Evolutionary conservation across 2,329 filamentous ascomycete genomes (phyloP).

Genomic region (Scedosporium boydii): DNA sequence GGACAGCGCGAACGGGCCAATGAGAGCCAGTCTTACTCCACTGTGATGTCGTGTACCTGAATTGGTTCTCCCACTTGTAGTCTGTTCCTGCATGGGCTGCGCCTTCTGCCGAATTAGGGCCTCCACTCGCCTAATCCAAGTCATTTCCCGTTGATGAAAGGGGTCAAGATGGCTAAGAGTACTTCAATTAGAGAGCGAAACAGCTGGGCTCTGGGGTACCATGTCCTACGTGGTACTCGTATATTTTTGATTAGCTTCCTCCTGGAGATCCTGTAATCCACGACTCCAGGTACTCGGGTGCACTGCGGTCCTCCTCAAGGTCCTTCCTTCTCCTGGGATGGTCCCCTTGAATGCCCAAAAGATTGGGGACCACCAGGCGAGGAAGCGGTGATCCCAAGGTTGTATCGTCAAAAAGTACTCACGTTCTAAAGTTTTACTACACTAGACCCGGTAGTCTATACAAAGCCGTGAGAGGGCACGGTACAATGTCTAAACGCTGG

Average conservation of each 20-base stretch:
- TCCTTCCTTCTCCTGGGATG: not conserved
- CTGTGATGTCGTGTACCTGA: not conserved
- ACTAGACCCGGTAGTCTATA: too few species aligned
- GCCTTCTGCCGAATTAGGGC: conserved; percentile 1
- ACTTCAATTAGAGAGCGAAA: not conserved
- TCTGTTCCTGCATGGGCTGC: conserved; percentile 1
- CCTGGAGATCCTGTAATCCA: not conserved
- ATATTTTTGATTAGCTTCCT: not conserved
- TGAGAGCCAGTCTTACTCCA: not conserved
- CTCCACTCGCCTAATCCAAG: not conserved
- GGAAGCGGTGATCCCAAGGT: not conserved
- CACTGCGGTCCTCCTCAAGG: not conserved
- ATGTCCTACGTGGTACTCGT: not conserved
- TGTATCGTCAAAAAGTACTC: not conserved
- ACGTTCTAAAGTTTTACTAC: too few species aligned
- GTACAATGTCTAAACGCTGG: too few species aligned
- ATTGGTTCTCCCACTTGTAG: not conserved
- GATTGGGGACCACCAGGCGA: not conserved
- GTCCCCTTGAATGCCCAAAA: not conserved
- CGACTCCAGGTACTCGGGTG: not conserved
- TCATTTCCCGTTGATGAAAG: conserved; percentile 3
- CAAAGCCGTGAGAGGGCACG: too few species aligned
- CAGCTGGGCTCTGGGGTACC: not conserved
- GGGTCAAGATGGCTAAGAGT: not conserved
- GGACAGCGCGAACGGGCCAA: not conserved